Base-by-base conservation (phyloP, 305 asterid genomes). In the Andrographis paniculata region DNA sequence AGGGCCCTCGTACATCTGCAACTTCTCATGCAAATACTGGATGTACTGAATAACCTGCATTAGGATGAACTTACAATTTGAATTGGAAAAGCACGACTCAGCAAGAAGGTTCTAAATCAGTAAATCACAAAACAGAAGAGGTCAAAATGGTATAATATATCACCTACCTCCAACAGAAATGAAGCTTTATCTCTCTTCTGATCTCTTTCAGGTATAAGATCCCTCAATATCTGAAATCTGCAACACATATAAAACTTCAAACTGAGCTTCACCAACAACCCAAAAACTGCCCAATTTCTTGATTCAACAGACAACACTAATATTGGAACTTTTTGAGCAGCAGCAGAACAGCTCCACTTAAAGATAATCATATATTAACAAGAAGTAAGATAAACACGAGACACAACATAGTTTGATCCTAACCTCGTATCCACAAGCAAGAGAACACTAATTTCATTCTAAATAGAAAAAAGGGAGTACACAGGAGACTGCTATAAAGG, bases 131-230 rank as follows among this genome's bases (percentile, higher is more conserved):
- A 33, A 33, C n/a, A 6, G 4, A 33, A 33, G 38, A 33, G 14
- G 8, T 2, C 8, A 11, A 38, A 43, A 53, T 39, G 49, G 43
- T 9, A 48, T n/a, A n/a, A n/a, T n/a, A n/a, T n/a, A n/a, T n/a
- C n/a, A 60, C 62, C 50, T 55, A 79, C 94, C 96, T 87, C 94
- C 64, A 80, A 68, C 62, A 87, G 65, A 50, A 87, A 80, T 39
- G 94, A 78, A 61, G 94, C 96, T 61, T 79, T 80, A 50, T 83
- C 94, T 53, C 87, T 64, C 74, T 80, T 80, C 62, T 74, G 87
- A 65, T 87, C 96, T 72, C 56, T 83, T 67, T 80, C 85, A 4
- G 96, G 94, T 47, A 87, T 67, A 35, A 87, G 53, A 49, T 83
- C 78, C 66, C 82, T 83, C 58, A 87, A 66, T 54, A 71, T 62